Base-by-base conservation (phyloP, 768 basidiomycete species). In the Tephrocybe rancida region DNA sequence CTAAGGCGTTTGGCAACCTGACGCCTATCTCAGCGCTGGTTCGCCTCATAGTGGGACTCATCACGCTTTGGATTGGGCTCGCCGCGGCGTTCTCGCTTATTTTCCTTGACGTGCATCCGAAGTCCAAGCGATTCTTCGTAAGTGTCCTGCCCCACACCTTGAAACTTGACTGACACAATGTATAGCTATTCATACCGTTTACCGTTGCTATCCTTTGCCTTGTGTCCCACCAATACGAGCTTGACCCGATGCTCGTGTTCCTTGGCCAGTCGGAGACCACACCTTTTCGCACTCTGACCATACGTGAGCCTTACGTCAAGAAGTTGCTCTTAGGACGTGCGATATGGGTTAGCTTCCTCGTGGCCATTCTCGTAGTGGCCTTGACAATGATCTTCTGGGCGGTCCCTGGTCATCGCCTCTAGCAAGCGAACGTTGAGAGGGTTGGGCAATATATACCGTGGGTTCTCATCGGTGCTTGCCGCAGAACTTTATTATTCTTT, bases 1-100 rank as follows among this genome's bases (percentile, higher is more conserved):
- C 92, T 2, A 99, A 98, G 73, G 95, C 95, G n/a, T 98, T 98
- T 65, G 93, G 94, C 25, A 99, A 98, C 70, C 74, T 99, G 48
- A 98, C 97, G 2, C 94, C 95, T 16, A 80, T 97, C 60, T 90
- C 90, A 19, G 86, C 92, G 0, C 82, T 97, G 48, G 87, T 95
- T 16, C 80, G 96, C 52, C 84, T 99, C 52, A 83, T 95, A 51
- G 72, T 84, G 2, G 97, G 97, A 0, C 74, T 99, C 32, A 74
- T 98, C 57, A 78, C 85, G 38, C 83, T 98, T 11, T 98, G 97
- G 96, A 87, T 93, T n/a, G 95, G 87, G n/a, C 83, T 98, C 14
- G 87, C 94, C 3, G 83, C 83, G 29, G 95, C 83, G 0, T 97
- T 98, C 70, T 85, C 94, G 3, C 84, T 98, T 60, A 81, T 99